Conservation (phyloP, 1,284 basidiomycete species). For the Butyriboletus regius region DNA sequence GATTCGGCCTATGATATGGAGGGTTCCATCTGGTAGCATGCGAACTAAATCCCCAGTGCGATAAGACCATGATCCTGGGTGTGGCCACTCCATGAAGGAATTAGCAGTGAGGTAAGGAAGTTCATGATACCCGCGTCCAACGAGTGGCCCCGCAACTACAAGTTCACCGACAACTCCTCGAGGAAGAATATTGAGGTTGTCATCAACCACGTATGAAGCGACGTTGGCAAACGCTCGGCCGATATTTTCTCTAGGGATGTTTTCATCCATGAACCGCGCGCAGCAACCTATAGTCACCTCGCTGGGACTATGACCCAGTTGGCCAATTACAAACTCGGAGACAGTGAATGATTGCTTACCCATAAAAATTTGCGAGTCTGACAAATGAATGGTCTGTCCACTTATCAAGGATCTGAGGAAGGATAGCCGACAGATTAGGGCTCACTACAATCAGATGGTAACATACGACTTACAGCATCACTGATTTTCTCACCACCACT, state of each 20-base stretch:
- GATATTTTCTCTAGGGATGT: constrained; percentile 41
- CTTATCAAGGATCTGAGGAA: constrained; percentile 42
- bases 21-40: constrained; percentile 48
- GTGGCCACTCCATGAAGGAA: constrained; percentile 45
- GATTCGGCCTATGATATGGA: constrained; percentile 51
- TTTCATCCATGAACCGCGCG: constrained; percentile 39
- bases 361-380: constrained; percentile 47
- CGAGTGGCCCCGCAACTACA: constrained; percentile 46
- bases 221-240: constrained; percentile 37
- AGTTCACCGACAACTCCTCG: constrained; percentile 47
- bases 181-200: constrained; percentile 37
- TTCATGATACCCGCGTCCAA: constrained; percentile 47
- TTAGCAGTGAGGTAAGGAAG: constrained; percentile 42
- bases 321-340: background rate
- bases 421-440: background rate
- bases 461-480: constrained; percentile 37
- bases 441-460: background rate
- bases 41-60: constrained; percentile 48
- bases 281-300: constrained; percentile 50
- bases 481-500: constrained; percentile 53
- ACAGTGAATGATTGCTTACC: constrained; percentile 28
- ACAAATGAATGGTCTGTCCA: constrained; percentile 45
- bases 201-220: constrained; percentile 37
- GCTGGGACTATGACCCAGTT: constrained; percentile 30
- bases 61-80: constrained; percentile 40